Percentiles rank a stretch among this genome's conserved stretches.
phyloP scores from a whole-genome alignment of 805 yeast genomes.

The Metschnikowia peoriensis region DNA sequence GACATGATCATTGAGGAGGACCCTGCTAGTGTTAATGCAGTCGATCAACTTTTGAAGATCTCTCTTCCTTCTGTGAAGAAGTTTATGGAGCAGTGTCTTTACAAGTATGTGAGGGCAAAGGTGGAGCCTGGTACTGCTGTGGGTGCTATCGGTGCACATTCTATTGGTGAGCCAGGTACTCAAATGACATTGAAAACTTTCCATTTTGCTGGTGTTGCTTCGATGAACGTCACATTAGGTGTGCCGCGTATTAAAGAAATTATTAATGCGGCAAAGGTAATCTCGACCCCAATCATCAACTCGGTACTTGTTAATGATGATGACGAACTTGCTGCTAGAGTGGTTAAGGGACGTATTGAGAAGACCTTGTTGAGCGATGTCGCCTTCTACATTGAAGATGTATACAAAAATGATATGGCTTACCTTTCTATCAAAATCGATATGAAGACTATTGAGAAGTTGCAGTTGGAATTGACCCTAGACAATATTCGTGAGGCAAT shows the following conservation, averaged over 20 bases:
- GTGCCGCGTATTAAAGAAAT: slow-evolving; percentile 98
- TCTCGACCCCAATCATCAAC: slow-evolving; percentile 95
- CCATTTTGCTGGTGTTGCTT: slow-evolving; percentile 98
- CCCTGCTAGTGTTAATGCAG: slow-evolving; percentile 36
- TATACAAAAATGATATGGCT: slow-evolving; percentile 76
- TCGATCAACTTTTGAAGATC: slow-evolving; percentile 66
- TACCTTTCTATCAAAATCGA: slow-evolving; percentile 81
- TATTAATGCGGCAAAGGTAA: slow-evolving; percentile 92
- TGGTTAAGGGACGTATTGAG: slow-evolving; percentile 95
- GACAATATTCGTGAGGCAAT: slow-evolving; percentile 86
- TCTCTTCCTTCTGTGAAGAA: slow-evolving; percentile 55
- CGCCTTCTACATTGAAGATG: slow-evolving; percentile 89
- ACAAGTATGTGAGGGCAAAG: slow-evolving; percentile 81
- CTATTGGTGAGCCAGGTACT: slow-evolving; percentile 97
- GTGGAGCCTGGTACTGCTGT: slow-evolving; percentile 99
- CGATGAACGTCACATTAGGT: slow-evolving; percentile 94
- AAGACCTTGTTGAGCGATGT: slow-evolving; percentile 86
- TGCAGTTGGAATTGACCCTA: slow-evolving; percentile 84
- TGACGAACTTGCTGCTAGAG: slow-evolving; percentile 97
- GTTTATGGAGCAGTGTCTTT: slow-evolving; percentile 74
- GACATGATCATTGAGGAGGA: slow-evolving; percentile 36
- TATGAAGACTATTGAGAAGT: slow-evolving; percentile 75
- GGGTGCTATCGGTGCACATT: slow-evolving; percentile 99
- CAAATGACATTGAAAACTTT: slow-evolving; percentile 97
- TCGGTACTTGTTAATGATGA: slow-evolving; percentile 89